These are phyloP conservation scores for Yamadazyma scolyti DNA, from an alignment of 805 yeast genomes.

Conservation along the genomic window DNA sequence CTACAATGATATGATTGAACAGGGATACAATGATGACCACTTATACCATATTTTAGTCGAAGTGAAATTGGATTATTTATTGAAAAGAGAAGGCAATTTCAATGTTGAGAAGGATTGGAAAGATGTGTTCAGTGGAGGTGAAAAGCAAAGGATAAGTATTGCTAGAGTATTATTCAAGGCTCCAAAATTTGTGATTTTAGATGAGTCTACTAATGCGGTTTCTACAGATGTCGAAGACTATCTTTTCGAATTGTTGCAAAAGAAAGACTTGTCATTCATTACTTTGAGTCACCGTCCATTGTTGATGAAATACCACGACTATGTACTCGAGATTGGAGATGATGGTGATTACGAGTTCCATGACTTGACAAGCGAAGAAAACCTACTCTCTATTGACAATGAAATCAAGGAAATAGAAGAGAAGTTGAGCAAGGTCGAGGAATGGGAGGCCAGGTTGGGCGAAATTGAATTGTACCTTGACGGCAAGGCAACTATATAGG, in stretches of 20 bases:
- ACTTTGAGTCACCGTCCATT: conserved; percentile 84
- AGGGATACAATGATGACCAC: conserved; percentile 68
- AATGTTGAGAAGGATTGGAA: conserved; percentile 71
- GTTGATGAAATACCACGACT: conserved; percentile 80
- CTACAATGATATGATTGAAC: conserved; percentile 69
- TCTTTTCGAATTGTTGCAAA: conserved; percentile 70
- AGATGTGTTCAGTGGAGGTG: conserved; percentile 95
- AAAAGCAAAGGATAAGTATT: conserved; percentile 84
- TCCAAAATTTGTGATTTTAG: conserved; percentile 79
- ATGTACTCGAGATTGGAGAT: conserved; percentile 63
- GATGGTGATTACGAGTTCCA: conserved; percentile 55
- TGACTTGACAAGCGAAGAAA: conserved; percentile 62
- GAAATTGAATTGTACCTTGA: conserved; percentile 54
- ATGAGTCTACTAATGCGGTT: conserved; percentile 93
- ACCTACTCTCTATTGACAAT: conserved; percentile 63
- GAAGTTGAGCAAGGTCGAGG: conserved; percentile 56
- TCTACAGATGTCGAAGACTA: conserved; percentile 86
- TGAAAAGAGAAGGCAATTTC: conserved; percentile 60
- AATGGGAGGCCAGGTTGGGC: conserved; percentile 56
- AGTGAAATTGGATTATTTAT: conserved; percentile 77
- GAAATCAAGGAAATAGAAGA: conserved; percentile 67
- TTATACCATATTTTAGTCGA: conserved; percentile 64
- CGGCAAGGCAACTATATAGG: conserved; percentile 21
- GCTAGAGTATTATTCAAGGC: conserved; percentile 79
- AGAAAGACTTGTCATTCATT: conserved; percentile 68